Evolutionary conservation across 2,329 filamentous ascomycete genomes (phyloP), one percentile per base, ranked within the genome.

Genomic region (Exophiala alcalophila): DNA sequence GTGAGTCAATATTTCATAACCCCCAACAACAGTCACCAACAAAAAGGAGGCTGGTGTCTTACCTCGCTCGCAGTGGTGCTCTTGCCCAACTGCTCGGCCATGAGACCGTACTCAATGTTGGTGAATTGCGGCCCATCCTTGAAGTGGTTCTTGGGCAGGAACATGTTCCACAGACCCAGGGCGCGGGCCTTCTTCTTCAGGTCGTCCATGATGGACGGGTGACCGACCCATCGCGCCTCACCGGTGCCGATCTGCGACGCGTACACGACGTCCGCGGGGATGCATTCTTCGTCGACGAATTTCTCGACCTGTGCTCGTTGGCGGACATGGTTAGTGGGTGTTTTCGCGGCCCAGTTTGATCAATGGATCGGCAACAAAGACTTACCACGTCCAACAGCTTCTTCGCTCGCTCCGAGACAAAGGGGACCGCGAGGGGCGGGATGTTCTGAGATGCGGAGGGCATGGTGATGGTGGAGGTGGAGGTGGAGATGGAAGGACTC

Each of bases 161-260:
- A 98, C 83, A 98, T 85, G 70, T 98, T 98, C 92, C 92, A 98
- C 31, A 98, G 74, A 1, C 91, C 92, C 18, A 95, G 76, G 56
- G 84, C 76, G 61, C 76, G 78, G 30, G 91, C 92, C 65, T 89
- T 86, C 53, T 69, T 72, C 77, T 97, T 97, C 57, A 98, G 77
- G 40, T 94, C 83, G 56, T 98, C 92, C 48, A 98, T 78, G 57
- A 98, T 75, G 27, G 75, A 64, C 1, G 92, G 91, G 63, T 94
- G 85, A 28, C 73, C 69, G 54, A 83, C 77, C 84, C 91, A 97
- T 72, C 91, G 81, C 50, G 78, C 69, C 12, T 51, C 48, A 35
- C 82, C 74, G 47, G 81, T 68, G 57, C 88, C 89, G 40, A 94
- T 75, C 68, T 94, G 86, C 57, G 88, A 86, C 44, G 80, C 71